Percentiles rank a stretch among this genome's conserved stretches.
These are phyloP conservation scores for Penicillium samsonianum DNA, from an alignment of 495 filamentous ascomycete species.

Conservation along the genomic window DNA sequence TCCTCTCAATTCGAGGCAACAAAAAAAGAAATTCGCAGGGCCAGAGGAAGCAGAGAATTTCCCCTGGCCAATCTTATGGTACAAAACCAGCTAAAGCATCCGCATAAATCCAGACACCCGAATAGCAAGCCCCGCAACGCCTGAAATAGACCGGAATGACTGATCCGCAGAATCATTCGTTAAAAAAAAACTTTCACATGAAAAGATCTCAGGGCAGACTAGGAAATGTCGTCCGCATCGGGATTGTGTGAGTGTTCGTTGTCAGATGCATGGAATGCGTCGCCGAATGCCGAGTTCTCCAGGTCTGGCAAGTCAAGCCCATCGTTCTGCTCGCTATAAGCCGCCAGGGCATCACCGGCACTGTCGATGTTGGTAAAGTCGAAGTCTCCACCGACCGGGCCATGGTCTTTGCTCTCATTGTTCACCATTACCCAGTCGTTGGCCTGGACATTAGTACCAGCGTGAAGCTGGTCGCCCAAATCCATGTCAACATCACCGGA, in stretches of 20 bases:
- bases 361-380: slow-evolving; percentile 61
- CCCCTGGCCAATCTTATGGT: slow-evolving; percentile 9
- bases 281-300: slow-evolving; percentile 62
- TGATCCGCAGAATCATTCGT: slow-evolving; percentile 17
- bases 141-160: slow-evolving; percentile 8
- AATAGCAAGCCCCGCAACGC: slow-evolving; percentile 19
- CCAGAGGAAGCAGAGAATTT: neutral
- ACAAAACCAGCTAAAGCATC: slow-evolving; percentile 11
- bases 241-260: slow-evolving; percentile 49
- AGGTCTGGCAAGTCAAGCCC: slow-evolving; percentile 53
- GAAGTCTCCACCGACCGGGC: slow-evolving; percentile 40
- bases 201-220: slow-evolving; percentile 6
- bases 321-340: slow-evolving; percentile 56
- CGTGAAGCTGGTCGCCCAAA: slow-evolving; percentile 36
- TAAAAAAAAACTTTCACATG: slow-evolving; percentile 18
- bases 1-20: slow-evolving; percentile 4
- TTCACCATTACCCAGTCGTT: slow-evolving; percentile 64
- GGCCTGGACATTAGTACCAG: slow-evolving; percentile 41
- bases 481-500: slow-evolving; percentile 46
- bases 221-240: slow-evolving; percentile 48
- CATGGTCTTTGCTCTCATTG: slow-evolving; percentile 43
- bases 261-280: slow-evolving; percentile 62
- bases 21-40: neutral
- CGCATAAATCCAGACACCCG: slow-evolving; percentile 9
- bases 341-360: slow-evolving; percentile 63